phyloP scores from a whole-genome alignment of 805 yeast species.

The Saccharomycopsis olivae region DNA sequence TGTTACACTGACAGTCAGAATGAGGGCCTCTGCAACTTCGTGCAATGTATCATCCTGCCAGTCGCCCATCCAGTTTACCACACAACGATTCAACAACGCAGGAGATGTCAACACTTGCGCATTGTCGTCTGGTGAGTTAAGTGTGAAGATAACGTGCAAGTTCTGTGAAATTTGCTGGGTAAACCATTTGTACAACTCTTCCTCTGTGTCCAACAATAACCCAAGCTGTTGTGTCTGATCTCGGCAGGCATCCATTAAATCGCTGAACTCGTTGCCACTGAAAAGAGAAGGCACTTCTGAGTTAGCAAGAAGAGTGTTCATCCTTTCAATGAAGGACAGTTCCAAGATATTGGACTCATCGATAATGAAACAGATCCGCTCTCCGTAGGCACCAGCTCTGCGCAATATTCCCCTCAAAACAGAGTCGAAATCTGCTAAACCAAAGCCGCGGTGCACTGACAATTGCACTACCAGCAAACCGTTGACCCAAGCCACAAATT shows the following conservation, averaged over 20 bases:
- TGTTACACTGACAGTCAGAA: conserved; percentile 44
- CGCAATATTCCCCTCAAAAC: conserved; percentile 46
- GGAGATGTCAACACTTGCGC: conserved; percentile 62
- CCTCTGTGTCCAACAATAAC: conserved; percentile 48
- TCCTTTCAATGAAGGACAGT: conserved; percentile 73
- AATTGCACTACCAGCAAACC: conserved; percentile 57
- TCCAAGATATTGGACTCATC: conserved; percentile 75
- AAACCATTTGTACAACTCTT: conserved; percentile 71
- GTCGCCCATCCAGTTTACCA: conserved; percentile 78
- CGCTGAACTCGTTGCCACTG: conserved; percentile 54
- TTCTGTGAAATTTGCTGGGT: conserved; percentile 53
- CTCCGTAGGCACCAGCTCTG: conserved; percentile 42
- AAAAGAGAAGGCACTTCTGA: conserved; percentile 88
- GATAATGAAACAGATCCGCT: conserved; percentile 57
- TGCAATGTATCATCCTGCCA: conserved; percentile 49
- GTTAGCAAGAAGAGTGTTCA: conserved; percentile 89
- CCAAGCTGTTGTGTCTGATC: conserved; percentile 54
- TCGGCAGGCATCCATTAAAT: conserved; percentile 43
- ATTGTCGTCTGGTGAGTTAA: conserved; percentile 39
- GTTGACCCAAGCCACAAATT: conserved; percentile 88
- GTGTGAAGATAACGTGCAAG: conserved; percentile 74
- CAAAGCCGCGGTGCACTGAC: conserved; percentile 41
- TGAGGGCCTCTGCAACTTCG: conserved; percentile 37
- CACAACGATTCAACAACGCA: conserved; percentile 84
- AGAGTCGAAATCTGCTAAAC: conserved; percentile 54